Base-by-base conservation (phyloP, 257 asterid species). In the Salvia splendens region DNA sequence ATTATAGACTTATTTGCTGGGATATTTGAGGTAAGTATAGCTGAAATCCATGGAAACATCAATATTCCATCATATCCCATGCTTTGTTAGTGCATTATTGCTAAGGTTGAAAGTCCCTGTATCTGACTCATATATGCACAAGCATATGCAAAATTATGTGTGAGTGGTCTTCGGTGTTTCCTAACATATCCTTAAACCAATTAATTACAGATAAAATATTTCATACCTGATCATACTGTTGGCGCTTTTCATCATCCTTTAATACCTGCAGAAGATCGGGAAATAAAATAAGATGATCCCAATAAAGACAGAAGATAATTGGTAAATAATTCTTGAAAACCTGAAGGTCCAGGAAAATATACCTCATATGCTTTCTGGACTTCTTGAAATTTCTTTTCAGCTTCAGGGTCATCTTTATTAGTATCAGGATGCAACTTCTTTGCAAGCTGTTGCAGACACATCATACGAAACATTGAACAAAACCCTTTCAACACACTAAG, bases 301-400 rank as follows among this genome's bases (percentile, higher is more conserved):
- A 35, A 32, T 12, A 36, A 47, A 60, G n/a, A 12, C 10, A 40
- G 14, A 56, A 59, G 3, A 68, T 46, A 67, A 56, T 17, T 7
- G 12, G 30, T 36, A 62, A 10, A 12, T 33, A 57, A 46, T 17
- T 45, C 57, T 4, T 15, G 16, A 42, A 7, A 65, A 66, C 43
- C 60, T 47, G 52, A 67, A 73, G 24, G 50, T 17, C 30, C 46
- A 70, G 47, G 30, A 24, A 73, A 53, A 55, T 51, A 61, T 75
- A 92, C 97, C 95, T 89, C 97, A 48, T 92, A 89, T 7, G 96
- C 97, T 79, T 83, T 87, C 72, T 88, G 96, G 70, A 92, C 88
- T 79, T 89, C 96, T 75, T 92, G 98, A 64, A 92, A 92, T 68
- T 89, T 89, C 71, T 52, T 77, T 74, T 82, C 87, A 69, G 98